Base-by-base conservation (phyloP, 2,329 filamentous ascomycete genomes). In the Fusarium oxysporum region DNA sequence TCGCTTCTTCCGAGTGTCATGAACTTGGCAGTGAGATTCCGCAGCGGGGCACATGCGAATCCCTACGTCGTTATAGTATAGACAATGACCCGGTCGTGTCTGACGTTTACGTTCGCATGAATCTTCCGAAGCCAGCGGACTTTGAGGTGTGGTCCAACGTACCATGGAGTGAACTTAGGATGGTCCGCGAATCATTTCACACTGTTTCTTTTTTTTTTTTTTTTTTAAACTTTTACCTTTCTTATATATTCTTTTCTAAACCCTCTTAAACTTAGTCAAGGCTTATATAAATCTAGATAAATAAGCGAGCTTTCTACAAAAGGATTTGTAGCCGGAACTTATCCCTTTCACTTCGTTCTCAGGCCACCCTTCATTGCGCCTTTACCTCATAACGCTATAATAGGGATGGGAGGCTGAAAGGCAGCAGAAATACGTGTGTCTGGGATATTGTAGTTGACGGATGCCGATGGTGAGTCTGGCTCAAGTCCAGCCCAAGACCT, bases 141-240 rank as follows among this genome's bases (percentile, higher is more conserved):
- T 50, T 32, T 23, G 41, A 38, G 7, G 0, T 23, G 3, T 23
- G 25, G 37, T 28, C 13, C 0, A 8, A 19, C 0, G 1, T 23
- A 4, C 3, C 30, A 2, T 48, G 28, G 44, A 1, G 16, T 37
- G 35, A 19, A 9, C 17, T 16, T 33, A 13, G 12, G 6, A 33
- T 33, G 12, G 32, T 13, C 5, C 32, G 13, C 12, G 13, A 6
- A 33, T 33, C 32, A 33, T 33, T 33, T 14, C 7, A 2, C 13
- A 33, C 14, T 33, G 33, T 23, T 23, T 23, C 4, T 23, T 23
- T 23, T 23, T 23, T 23, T 23, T 23, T 23, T 33, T 33, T 33
- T 33, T 33, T 7, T 28, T 28, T 25, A 33, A 16, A 8, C 13
- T 14, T 16, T 33, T 8, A 16, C 33, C 13, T 33, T 33, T 14